Conservation (phyloP, 495 filamentous ascomycete genomes). For the Xylaria longipes region DNA sequence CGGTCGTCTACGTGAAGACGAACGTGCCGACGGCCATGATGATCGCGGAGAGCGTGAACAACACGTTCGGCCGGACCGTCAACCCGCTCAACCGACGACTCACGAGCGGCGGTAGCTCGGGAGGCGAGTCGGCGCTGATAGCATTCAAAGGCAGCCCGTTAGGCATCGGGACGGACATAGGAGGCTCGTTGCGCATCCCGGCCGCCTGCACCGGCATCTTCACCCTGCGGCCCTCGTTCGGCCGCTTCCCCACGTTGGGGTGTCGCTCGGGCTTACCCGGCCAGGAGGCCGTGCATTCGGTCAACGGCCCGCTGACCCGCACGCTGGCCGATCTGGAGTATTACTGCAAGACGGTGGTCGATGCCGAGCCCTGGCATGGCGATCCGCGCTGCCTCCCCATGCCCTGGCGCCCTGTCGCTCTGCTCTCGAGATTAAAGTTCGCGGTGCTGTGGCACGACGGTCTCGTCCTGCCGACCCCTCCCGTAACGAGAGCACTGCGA, state of each 20-base stretch:
- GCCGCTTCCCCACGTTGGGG: slow-evolving; percentile 81
- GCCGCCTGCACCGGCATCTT: slow-evolving; percentile 89
- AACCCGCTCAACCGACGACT: slow-evolving; percentile 79
- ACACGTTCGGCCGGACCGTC: slow-evolving; percentile 74
- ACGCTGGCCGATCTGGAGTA: slow-evolving; percentile 77
- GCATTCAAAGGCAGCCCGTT: slow-evolving; percentile 74
- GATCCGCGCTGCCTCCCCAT: slow-evolving; percentile 83
- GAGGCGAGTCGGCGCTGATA: slow-evolving; percentile 80
- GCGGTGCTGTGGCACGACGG: slow-evolving; percentile 78
- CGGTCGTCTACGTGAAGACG: slow-evolving; percentile 91
- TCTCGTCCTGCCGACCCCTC: slow-evolving; percentile 79
- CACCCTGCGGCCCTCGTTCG: slow-evolving; percentile 79
- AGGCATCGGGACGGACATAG: slow-evolving; percentile 87
- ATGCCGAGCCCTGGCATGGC: slow-evolving; percentile 82
- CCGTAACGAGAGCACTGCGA: slow-evolving; percentile 75
- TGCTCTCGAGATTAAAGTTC: slow-evolving; percentile 64
- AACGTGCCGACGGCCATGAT: slow-evolving; percentile 83
- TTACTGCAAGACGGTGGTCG: slow-evolving; percentile 72
- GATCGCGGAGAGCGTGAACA: slow-evolving; percentile 83
- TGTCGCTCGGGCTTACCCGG: slow-evolving; percentile 82
- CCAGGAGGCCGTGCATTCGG: slow-evolving; percentile 81
- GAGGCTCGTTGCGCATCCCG: slow-evolving; percentile 83
- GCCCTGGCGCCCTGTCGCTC: slow-evolving; percentile 67
- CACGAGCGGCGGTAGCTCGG: slow-evolving; percentile 85
- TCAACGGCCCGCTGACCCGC: slow-evolving; percentile 87